phyloP scores from a whole-genome alignment of 1,284 basidiomycete genomes.

The Trichosporon ovoides region DNA sequence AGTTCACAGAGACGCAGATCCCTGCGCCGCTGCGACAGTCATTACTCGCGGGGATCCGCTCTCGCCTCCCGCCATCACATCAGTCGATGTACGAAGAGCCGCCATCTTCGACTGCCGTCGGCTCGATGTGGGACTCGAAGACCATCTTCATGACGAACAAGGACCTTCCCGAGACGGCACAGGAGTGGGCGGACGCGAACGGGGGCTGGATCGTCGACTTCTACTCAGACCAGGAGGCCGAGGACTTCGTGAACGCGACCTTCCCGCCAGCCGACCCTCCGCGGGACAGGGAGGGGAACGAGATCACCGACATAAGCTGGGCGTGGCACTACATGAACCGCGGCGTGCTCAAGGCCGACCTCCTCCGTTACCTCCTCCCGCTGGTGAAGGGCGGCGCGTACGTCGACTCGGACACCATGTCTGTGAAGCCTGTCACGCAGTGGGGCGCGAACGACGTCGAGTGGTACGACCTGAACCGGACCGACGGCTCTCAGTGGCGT shows the following conservation, averaged over 20 bases:
- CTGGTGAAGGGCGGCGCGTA: constrained; percentile 50
- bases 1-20: neutral
- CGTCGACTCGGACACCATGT: constrained; percentile 44
- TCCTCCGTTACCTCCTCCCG: constrained; percentile 47
- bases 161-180: constrained; percentile 15
- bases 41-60: neutral
- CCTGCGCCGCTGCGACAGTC: neutral
- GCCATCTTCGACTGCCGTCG: neutral
- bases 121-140: constrained; percentile 35
- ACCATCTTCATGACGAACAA: constrained; percentile 43
- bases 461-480: constrained; percentile 25
- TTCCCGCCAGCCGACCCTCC: constrained; percentile 24
- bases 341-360: constrained; percentile 48
- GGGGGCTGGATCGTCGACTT: constrained; percentile 43
- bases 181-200: constrained; percentile 30
- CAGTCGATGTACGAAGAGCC: neutral
- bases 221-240: constrained; percentile 37
- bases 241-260: constrained; percentile 32
- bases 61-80: neutral
- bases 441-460: constrained; percentile 39
- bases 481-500: constrained; percentile 31
- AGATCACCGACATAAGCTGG: constrained; percentile 29
- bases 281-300: neutral
- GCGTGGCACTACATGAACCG: constrained; percentile 43
- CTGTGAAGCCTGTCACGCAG: constrained; percentile 24